Base-by-base conservation (phyloP, 257 asterid genomes). In the Primulina huaijiensis region DNA sequence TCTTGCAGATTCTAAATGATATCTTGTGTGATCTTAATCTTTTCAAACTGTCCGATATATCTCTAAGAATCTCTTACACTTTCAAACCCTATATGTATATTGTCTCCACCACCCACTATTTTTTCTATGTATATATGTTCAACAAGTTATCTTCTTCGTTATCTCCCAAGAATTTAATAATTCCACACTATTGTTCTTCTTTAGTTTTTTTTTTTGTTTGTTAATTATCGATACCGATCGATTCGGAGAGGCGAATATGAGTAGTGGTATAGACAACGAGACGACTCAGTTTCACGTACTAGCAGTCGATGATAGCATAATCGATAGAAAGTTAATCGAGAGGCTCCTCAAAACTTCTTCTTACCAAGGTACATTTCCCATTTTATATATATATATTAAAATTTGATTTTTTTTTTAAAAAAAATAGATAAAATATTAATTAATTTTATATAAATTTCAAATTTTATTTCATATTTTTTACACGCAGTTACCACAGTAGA, bases 401-500 rank as follows among this genome's bases (percentile, higher is more conserved):
- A 3, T 27, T 27, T 27, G 30, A 27, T 23, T 23, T 23, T 23
- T 23, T 23, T 23, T n/a, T n/a, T n/a, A n/a, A 23, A 23, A 23
- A 23, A 23, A 23, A 23, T 23, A 23, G 25, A 23, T 23, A 23
- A 23, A 23, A 23, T 23, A 23, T 23, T 23, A 1, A 23, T 23
- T 23, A 23, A 23, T 23, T 23, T 23, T 23, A 23, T 23, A 23
- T 23, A 38, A 14, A 34, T 7, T n/a, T 30, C 65, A 60, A 50
- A 16, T 3, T 50, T 50, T 33, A 55, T 52, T 56, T 58, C 6
- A 43, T 3, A 37, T 71, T 29, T 6, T 37, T n/a, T 30, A 9
- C 52, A 9, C 70, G 70, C 82, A 82, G 95, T 88, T 56, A 88
- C 91, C 62, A 85, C 46, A 56, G 88, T 88, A 69, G 95, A 88